These are phyloP conservation scores for Salix viminalis DNA, from an alignment of 345 rosid genomes.

Conservation along the genomic window DNA sequence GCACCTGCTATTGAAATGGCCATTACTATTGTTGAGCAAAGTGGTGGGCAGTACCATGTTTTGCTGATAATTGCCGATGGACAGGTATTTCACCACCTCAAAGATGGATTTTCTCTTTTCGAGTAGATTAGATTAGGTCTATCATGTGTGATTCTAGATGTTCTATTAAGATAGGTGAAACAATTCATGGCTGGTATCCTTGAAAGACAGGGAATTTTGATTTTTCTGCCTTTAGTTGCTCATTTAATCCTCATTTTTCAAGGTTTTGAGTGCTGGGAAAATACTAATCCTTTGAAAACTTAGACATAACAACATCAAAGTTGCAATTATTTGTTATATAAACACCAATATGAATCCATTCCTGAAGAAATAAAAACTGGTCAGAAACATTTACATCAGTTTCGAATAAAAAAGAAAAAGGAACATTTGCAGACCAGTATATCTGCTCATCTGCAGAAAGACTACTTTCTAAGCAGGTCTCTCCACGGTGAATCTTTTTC, in stretches of 20 bases:
- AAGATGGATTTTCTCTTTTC: background rate
- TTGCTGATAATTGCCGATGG: conserved; percentile 94
- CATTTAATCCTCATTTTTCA: background rate
- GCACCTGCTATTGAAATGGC: conserved; percentile 95
- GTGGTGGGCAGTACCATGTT: conserved; percentile 94
- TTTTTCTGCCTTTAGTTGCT: background rate
- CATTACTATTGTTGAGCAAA: conserved; percentile 81
- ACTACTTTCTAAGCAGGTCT: background rate
- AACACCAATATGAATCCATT: background rate
- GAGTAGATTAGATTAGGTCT: background rate
- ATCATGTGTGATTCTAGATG: background rate
- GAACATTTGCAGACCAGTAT: background rate
- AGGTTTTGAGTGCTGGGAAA: background rate
- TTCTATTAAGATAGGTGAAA: background rate
- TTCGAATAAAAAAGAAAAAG: background rate
- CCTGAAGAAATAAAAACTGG: background rate
- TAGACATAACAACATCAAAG: background rate
- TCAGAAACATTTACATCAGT: background rate
- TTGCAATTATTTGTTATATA: background rate
- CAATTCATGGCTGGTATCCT: too few species aligned
- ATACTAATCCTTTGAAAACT: background rate
- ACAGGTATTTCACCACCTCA: conserved; percentile 50
- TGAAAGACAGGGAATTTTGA: background rate
- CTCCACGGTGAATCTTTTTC: background rate
- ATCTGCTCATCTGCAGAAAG: background rate